Conservation (phyloP, 2,329 filamentous ascomycete genomes). For the Colletotrichum scovillei region DNA sequence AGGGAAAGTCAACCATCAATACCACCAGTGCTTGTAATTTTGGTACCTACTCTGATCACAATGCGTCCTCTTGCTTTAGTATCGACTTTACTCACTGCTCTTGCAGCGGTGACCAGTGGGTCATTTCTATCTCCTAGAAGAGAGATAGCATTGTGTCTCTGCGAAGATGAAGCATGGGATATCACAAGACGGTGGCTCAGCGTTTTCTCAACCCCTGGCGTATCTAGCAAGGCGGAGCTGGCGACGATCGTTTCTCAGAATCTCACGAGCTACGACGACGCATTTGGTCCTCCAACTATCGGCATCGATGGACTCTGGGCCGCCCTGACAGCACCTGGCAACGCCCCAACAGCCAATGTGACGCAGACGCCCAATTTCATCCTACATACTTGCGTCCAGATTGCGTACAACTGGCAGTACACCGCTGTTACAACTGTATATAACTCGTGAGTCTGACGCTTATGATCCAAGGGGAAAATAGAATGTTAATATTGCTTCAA, state of each 20-base stretch:
- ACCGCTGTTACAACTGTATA: not conserved
- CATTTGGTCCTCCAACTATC: constrained; percentile 1
- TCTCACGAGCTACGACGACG: constrained; percentile 23
- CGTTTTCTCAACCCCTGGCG: constrained; percentile 11
- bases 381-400: constrained; percentile 19
- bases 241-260: constrained; percentile 13
- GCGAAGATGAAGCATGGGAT: constrained; percentile 18
- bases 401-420: constrained; percentile 28
- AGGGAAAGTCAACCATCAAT: too few relatives aligned
- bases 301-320: constrained; percentile 20
- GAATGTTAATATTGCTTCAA: constrained; percentile 42
- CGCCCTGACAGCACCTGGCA: not conserved
- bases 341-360: constrained; percentile 5
- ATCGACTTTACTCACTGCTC: not conserved
- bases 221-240: constrained; percentile 14
- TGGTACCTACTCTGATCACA: not conserved
- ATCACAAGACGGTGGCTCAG: constrained; percentile 25
- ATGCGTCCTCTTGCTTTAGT: not conserved
- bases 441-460: constrained; percentile 5
- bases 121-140: not conserved
- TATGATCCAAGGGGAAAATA: not conserved
- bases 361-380: constrained; percentile 9
- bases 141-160: constrained; percentile 4
- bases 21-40: too few relatives aligned
- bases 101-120: not conserved